Evolutionary conservation across 2,329 filamentous ascomycete species (phyloP).

Genomic region (Huntiella bhutanensis): DNA sequence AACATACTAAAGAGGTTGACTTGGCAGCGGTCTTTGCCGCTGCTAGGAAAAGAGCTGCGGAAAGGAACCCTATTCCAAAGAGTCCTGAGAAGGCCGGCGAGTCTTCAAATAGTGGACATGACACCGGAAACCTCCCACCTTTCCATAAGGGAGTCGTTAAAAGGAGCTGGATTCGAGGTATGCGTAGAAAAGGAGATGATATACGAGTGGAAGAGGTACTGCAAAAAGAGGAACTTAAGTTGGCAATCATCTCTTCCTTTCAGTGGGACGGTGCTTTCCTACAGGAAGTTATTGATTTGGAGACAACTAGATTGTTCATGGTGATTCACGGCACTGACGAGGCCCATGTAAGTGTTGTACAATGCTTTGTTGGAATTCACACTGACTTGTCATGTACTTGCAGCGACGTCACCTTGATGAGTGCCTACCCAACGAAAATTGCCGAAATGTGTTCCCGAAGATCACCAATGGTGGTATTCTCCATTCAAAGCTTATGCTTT

Average conservation of each 20-base stretch:
- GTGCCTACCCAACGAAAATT: slow-evolving; percentile 29
- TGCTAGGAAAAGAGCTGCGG: not conserved
- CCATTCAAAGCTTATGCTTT: slow-evolving; percentile 85
- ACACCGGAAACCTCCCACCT: slow-evolving; percentile 12
- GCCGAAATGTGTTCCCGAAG: slow-evolving; percentile 63
- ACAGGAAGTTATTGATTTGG: slow-evolving; percentile 46
- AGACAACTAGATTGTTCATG: slow-evolving; percentile 42
- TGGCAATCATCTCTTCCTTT: slow-evolving; percentile 72
- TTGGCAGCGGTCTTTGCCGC: not conserved
- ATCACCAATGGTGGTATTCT: slow-evolving; percentile 61
- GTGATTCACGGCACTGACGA: slow-evolving; percentile 36
- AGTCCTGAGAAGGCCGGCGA: not conserved
- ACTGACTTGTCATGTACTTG: not conserved
- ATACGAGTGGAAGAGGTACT: slow-evolving; percentile 80
- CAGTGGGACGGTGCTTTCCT: slow-evolving; percentile 74
- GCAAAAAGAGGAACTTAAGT: slow-evolving; percentile 49
- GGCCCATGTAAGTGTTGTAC: slow-evolving; percentile 25
- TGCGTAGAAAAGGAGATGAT: slow-evolving; percentile 43
- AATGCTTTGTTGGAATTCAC: not conserved
- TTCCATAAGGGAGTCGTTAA: slow-evolving; percentile 49
- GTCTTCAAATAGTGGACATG: not conserved
- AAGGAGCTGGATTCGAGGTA: slow-evolving; percentile 57
- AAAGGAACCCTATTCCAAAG: no score
- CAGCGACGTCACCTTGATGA: slow-evolving; percentile 30
- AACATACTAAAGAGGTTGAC: not conserved